Evolutionary conservation across 176 grass and related monocot species (phyloP), one percentile per base, ranked within the genome.

Genomic region (Microstegium vimineum): DNA sequence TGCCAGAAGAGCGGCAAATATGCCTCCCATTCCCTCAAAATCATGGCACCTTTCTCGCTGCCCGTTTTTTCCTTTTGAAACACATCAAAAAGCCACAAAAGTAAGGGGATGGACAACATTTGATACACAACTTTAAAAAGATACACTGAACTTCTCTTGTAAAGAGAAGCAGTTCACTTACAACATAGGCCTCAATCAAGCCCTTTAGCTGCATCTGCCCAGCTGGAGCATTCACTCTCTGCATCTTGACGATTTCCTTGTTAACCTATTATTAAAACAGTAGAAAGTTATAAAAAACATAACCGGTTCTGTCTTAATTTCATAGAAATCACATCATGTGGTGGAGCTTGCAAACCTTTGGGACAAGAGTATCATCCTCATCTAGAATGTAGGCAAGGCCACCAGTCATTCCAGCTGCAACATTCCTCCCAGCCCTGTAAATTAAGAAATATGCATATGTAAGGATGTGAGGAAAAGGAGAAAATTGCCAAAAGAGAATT

Each of bases 391-490:
- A 99, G 28, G 97, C 93, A 81, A 99, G 85, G 80, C 97, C 97
- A 81, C 97, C 97, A 65, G 97, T 99, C 97, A 99, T 99, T 81
- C 97, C 97, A 52, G 97, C 97, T 71, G 97, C 97, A 89, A 99
- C 97, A 34, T 99, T 99, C 74, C 97, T 93, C 61, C 97, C 97
- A 89, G 90, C 97, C 52, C 97, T 99, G 75, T 66, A 63, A 66
- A 71, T 77, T 26, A 77, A 75, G 62, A 90, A 79, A 91, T 38
- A 83, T 72, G 9, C 56, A 89, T 70, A 64, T 45, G 72, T 79
- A 52, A 86, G 38, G 60, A 76, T 9, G 79, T 63, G 68, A 22
- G 52, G 60, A 73, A 32, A 72, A 69, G 8, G 40, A 67, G 70
- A 40, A 15, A 33, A 86, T 68, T 74, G 37, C 36, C 40, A 76